Percentiles rank a stretch among this genome's conserved stretches.
phyloP scores from a whole-genome alignment of 495 filamentous ascomycete species.

The Parathielavia appendiculata region DNA sequence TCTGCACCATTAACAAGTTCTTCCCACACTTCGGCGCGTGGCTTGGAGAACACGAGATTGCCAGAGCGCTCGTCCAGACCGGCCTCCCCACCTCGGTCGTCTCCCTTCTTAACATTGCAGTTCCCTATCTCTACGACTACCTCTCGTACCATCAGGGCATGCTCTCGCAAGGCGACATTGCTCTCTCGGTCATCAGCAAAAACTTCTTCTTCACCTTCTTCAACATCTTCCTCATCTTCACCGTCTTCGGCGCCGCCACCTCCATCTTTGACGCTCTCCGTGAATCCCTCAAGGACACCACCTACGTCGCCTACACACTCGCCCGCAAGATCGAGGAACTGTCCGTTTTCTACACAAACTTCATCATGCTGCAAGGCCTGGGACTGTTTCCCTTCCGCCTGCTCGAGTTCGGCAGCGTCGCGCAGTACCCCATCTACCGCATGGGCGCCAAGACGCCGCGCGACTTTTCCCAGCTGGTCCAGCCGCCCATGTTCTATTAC shows the following conservation, averaged over 20 bases:
- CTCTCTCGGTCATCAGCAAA: constrained; percentile 91
- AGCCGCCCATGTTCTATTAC: constrained; percentile 87
- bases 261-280: constrained; percentile 65
- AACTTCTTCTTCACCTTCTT: constrained; percentile 99
- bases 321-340: constrained; percentile 69
- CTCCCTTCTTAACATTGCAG: constrained; percentile 78
- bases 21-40: constrained; percentile 63
- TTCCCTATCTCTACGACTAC: constrained; percentile 93
- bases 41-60: constrained; percentile 60
- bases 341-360: constrained; percentile 83
- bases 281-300: constrained; percentile 70
- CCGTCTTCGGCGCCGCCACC: constrained; percentile 77
- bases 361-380: constrained; percentile 87
- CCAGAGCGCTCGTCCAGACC: constrained; percentile 74
- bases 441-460: constrained; percentile 82
- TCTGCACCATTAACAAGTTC: constrained; percentile 68
- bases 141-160: constrained; percentile 86
- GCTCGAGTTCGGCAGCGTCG: constrained; percentile 80
- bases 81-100: constrained; percentile 79
- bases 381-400: constrained; percentile 91
- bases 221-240: constrained; percentile 96
- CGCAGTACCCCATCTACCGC: constrained; percentile 74
- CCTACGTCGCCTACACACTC: constrained; percentile 67
- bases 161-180: constrained; percentile 91
- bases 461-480: constrained; percentile 78